Evolutionary conservation across 495 filamentous ascomycete genomes (phyloP).

Genomic region (Penicillium fimorum): DNA sequence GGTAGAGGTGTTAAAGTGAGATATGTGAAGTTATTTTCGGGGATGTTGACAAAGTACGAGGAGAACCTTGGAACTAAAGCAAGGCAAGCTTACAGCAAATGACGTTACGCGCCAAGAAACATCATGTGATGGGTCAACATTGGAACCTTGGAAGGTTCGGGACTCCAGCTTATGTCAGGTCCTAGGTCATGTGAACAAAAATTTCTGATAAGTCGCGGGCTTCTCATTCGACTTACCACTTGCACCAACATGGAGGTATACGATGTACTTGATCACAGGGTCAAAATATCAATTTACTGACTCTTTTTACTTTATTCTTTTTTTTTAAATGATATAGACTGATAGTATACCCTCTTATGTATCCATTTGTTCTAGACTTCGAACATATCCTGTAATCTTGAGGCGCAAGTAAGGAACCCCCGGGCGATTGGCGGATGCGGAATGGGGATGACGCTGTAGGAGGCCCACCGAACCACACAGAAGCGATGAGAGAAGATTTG

Average conservation of each 20-base stretch:
- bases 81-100: constrained; percentile 14
- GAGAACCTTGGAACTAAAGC: constrained; percentile 44
- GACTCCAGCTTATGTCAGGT: constrained; percentile 9
- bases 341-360: not conserved
- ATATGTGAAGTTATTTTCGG: constrained; percentile 10
- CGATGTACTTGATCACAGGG: not conserved
- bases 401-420: constrained; percentile 22
- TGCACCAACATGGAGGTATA: not conserved
- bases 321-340: not conserved
- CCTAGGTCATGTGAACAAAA: constrained; percentile 16
- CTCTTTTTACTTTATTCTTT: not conserved
- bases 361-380: constrained; percentile 6
- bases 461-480: constrained; percentile 53
- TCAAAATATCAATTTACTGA: constrained; percentile 1
- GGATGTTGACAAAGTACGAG: constrained; percentile 32
- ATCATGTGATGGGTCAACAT: constrained; percentile 15
- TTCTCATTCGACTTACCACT: constrained; percentile 28
- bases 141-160: not conserved
- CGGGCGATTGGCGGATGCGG: constrained; percentile 41
- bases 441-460: constrained; percentile 44
- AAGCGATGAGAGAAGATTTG: constrained; percentile 20
- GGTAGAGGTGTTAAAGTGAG: not conserved
- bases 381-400: constrained; percentile 9
- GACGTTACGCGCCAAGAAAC: constrained; percentile 28
- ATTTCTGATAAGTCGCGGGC: constrained; percentile 32